Base-by-base conservation (phyloP, 306 rosid genomes). In the Vicia sativa region DNA sequence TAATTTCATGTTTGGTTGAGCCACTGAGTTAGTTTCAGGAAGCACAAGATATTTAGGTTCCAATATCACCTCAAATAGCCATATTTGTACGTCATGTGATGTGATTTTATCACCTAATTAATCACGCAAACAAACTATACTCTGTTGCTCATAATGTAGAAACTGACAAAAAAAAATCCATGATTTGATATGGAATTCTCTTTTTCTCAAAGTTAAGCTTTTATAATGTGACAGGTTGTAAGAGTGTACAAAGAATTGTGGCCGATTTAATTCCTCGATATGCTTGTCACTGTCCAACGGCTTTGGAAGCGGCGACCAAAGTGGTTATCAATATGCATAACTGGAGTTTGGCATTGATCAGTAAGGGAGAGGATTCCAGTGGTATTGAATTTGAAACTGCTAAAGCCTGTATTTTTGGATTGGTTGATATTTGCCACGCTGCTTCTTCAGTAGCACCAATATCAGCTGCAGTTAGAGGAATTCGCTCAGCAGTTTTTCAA, bases 181-280 rank as follows among this genome's bases (percentile, higher is more conserved):
- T 43, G 35, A 42, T 77, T 59, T 72, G 48, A 68, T 35, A 71
- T 58, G 70, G 43, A 62, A 68, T 63, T 73, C 76, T 45, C 68
- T 31, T 75, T 68, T 75, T 42, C 84, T 65, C 64, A 52, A 23
- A 65, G 50, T 77, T 42, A 42, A 73, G 31, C 11, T 65, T 69
- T 31, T 65, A 29, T 58, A 55, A 23, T 68, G 48, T 72, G 65
- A 45, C 68, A 93, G 98, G 98, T 68, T 90, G 95, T 84, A 66
- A 78, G 25, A 88, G 98, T 74, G 97, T 82, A 41, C 89, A 86
- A 69, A 83, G 97, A 57, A 85, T 90, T 76, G 97, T 85, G 71
- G 97, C 97, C 5, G 87, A 93, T 65, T 83, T 88, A 61, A 88
- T 93, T 85, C 98, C 97, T 71, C 87, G 85, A 68, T 93, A 85